Base-by-base conservation (phyloP, 805 yeast genomes). In the Lipomyces sp. region DNA sequence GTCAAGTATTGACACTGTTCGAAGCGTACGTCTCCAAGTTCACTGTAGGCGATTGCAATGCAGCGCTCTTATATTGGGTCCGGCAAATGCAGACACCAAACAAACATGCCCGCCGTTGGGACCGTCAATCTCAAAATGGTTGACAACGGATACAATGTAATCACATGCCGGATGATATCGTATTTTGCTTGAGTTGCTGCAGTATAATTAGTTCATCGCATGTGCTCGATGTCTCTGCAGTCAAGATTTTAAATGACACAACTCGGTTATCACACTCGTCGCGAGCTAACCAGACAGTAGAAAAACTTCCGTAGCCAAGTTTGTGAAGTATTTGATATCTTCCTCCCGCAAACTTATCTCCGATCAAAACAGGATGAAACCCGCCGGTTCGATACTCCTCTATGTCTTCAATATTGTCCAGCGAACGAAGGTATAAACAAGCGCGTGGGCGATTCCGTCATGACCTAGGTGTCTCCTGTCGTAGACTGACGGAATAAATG, bases 91-190 rank as follows among this genome's bases (percentile, higher is more conserved):
- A 39, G 18, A 39, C 4, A 94, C 98, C 98, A 95, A 95, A 65
- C 95, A 94, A 11, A 92, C 88, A 78, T 95, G 99, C 2, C 84
- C 83, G 1, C 99, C 99, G 77, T 95, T 92, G 6, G 90, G 92
- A 0, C 99, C 99, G 53, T 80, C 79, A 75, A 94, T 97, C 63
- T 87, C 85, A 76, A 95, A 95, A 66, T 90, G 86, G 77, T 95
- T 98, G 65, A 92, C 78, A 51, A 95, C 80, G 62, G 87, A 87
- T 57, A 95, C 89, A 30, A 94, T 88, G 77, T 90, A 91, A 53
- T 84, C 84, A 71, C 91, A 90, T 2, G 98, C 97, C 4, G 90
- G 90, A 73, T 90, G 96, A 51, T 29, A 85, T 83, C 48, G 88
- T 86, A 34, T 79, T 74, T 69, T 85, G 85, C 68, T 88, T 85